Evolutionary conservation across 2,329 filamentous ascomycete genomes (phyloP), one percentile per base, ranked within the genome.

Genomic region (Bipolaris oryzae): DNA sequence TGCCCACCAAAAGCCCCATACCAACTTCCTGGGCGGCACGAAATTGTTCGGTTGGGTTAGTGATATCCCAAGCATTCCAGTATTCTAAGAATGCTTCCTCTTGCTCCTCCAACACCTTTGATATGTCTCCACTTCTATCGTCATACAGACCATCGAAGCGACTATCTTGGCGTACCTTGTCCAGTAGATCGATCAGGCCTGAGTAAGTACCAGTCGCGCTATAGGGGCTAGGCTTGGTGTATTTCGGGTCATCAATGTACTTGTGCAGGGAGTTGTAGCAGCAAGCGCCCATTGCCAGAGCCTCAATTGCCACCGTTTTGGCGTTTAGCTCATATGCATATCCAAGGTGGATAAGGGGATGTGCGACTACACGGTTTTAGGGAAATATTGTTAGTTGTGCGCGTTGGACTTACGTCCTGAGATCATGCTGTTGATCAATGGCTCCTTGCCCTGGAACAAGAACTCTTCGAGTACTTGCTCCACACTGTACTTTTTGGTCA

Each of bases 341-440:
- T n/a, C 87, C 93, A 2, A 99, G 83, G 70, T 98, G 95, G 56
- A 98, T 95, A n/a, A 98, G 81, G 1, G 94, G 91, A 69, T 97
- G 91, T 16, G 89, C 94, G 58, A 96, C 90, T 94, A 42, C 18
- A 33, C 2, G 1, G 16, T 9, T 43, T 69, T 60, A 57, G 63
- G 43, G 45, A 53, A 13, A 35, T 25, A 37, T 33, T 50, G 51
- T 21, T 38, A 18, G 50, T 7, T 28, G 7, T 16, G 21, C 7
- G 21, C 13, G 35, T 79, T 21, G 33, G 15, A 77, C 90, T 55
- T 85, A 95, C 91, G 84, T 51, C 91, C 92, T 42, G 88, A 84
- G 51, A 96, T 86, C 37, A 97, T 78, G 35, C 89, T 87, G 77
- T 96, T 90, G 68, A 96, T 85, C 55, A 99, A 77, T 4, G 94